Base-by-base conservation (phyloP, 345 rosid genomes). In the Populus tremula region DNA sequence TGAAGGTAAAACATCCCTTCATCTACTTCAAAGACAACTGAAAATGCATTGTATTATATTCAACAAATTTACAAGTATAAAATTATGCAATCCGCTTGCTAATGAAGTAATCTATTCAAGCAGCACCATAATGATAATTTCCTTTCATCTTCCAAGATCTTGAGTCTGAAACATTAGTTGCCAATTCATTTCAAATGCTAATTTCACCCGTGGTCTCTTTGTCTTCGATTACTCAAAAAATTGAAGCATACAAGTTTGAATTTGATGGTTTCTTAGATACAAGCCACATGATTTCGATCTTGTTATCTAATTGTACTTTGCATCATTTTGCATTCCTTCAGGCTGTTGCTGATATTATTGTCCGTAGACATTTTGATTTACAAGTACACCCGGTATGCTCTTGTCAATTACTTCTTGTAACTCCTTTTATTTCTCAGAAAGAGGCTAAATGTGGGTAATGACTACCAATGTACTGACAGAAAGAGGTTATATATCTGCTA, bases 341-440 rank as follows among this genome's bases (percentile, higher is more conserved):
- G 99, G 97, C 99, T 78, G 98, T 96, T 54, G 95, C 88, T 83
- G 91, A 88, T 65, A 93, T 92, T 20, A 81, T 88, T 80, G 88
- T 89, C 76, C 86, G 77, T 14, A 88, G 94, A 77, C 92, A 96
- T 85, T 96, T 93, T 78, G 84, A 79, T 62, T 83, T 83, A 6
- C 80, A 83, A 74, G 56, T 96, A 69, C 90, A 87, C 82, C 88
- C 93, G 79, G 99, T 96, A 91, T 36, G 90, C 78, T 76, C 70
- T 71, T 49, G 14, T n/a, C 54, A 14, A 8, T 36, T 38, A 49
- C 33, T 27, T 4, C 13, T 41, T 56, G 23, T 74, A 14, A 49
- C 16, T 75, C 36, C 1, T 70, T 6, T 8, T 50, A 35, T n/a
- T 45, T 5, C 25, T 59, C 29, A 23, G 14, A 59, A 59, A 23